Percentiles rank a stretch among this genome's conserved stretches.
Conservation (phyloP, 352 stramenopile genomes). For the Globisporangium ultimum region DNA sequence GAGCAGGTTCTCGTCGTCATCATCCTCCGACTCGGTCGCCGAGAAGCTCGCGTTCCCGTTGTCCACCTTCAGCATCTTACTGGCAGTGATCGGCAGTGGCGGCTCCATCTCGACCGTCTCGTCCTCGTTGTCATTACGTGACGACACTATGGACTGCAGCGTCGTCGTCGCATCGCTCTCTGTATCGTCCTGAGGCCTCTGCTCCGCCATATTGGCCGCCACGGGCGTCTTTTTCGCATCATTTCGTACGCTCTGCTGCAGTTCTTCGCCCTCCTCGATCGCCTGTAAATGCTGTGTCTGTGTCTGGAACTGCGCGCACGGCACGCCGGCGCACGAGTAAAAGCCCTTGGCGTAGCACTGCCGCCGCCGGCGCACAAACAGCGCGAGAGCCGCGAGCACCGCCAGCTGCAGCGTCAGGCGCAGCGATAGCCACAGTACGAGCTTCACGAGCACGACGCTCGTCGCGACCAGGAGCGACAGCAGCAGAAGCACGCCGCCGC, state of each 20-base stretch:
- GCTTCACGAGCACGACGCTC: conserved; percentile 23
- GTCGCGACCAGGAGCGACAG: conserved; percentile 20
- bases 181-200: too few relatives aligned
- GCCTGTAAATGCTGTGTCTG: neutral
- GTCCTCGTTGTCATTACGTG: neutral
- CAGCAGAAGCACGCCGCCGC: conserved; percentile 10
- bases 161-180: too few relatives aligned
- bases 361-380: conserved; percentile 20
- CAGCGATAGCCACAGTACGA: conserved; percentile 28
- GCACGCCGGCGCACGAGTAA: conserved; percentile 42
- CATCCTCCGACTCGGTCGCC: conserved; percentile 54
- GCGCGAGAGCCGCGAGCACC: conserved; percentile 10
- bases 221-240: too few relatives aligned
- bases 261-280: neutral
- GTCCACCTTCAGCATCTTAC: conserved; percentile 6
- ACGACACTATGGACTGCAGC: too few relatives aligned
- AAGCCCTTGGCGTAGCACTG: conserved; percentile 35
- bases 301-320: neutral
- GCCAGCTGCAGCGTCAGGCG: conserved; percentile 19
- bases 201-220: too few relatives aligned
- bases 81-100: conserved; percentile 1
- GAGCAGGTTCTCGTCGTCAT: conserved; percentile 19
- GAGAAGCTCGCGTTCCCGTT: conserved; percentile 25
- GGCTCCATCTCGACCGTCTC: conserved; percentile 1
- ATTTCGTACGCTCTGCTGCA: neutral